Evolutionary conservation across 129 eudicot genomes (phyloP).

Genomic region (Smallanthus sonchifolius): DNA sequence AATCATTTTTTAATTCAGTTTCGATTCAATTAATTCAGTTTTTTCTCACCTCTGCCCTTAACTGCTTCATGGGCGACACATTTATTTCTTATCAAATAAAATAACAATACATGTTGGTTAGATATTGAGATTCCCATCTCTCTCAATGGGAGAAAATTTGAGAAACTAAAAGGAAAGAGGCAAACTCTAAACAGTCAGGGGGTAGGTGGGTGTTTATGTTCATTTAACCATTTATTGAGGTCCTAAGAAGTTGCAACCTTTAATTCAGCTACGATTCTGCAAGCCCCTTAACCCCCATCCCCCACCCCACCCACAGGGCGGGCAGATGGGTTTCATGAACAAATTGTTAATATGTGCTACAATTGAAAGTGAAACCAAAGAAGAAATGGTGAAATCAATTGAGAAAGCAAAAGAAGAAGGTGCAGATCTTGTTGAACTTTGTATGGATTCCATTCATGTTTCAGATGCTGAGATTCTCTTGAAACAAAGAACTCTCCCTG

Average conservation of each 20-base stretch:
- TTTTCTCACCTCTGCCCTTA: too few species aligned
- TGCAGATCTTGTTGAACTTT: conserved; percentile 69
- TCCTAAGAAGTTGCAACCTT: conserved; percentile 14
- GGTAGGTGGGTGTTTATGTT: conserved; percentile 29
- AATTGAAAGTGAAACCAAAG: conserved; percentile 51
- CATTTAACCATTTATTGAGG: conserved; percentile 29
- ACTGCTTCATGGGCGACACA: too few species aligned
- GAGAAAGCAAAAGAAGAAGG: conserved; percentile 66
- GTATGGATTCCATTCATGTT: conserved; percentile 42
- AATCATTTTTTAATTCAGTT: too few species aligned
- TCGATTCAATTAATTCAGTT: too few species aligned
- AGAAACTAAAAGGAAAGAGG: conserved; percentile 18
- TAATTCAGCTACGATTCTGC: conserved; percentile 7
- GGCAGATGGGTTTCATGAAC: conserved; percentile 42
- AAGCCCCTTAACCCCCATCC: neutral
- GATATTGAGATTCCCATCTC: conserved; percentile 13
- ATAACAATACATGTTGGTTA: neutral
- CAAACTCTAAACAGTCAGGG: neutral
- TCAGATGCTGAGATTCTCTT: conserved; percentile 51
- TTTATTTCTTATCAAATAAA: neutral
- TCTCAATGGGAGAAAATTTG: conserved; percentile 21
- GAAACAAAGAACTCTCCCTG: conserved; percentile 48
- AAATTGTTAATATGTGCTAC: conserved; percentile 49
- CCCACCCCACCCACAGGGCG: neutral
- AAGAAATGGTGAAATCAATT: conserved; percentile 51